Percentiles rank a stretch among this genome's conserved stretches.
phyloP scores from a whole-genome alignment of 2,329 filamentous ascomycete genomes.

The Penicillium sp. region DNA sequence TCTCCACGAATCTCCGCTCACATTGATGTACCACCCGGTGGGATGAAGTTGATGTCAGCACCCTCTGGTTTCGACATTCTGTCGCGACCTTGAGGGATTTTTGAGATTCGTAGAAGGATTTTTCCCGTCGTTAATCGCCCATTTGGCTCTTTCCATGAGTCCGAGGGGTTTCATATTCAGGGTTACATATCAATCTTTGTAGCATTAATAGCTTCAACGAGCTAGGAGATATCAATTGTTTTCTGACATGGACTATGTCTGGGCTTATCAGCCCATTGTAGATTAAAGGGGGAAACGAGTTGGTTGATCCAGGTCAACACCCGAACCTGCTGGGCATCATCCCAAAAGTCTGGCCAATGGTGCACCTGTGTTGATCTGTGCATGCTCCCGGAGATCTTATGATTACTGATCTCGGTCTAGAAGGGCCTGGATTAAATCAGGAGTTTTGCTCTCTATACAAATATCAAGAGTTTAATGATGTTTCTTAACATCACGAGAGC shows the following conservation, averaged over 20 bases:
- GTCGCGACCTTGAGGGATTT: slow-evolving; percentile 43
- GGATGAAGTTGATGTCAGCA: slow-evolving; percentile 43
- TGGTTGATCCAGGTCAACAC: no score
- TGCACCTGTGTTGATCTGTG: background rate
- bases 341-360: no score
- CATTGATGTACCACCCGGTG: slow-evolving; percentile 34
- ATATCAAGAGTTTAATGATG: background rate
- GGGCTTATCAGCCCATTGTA: background rate
- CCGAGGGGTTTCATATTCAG: slow-evolving; percentile 51
- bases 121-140: slow-evolving; percentile 52
- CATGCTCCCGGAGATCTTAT: background rate
- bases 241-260: background rate
- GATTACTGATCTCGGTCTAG: background rate
- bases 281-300: background rate
- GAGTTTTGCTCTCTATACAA: background rate
- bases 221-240: background rate
- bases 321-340: no score
- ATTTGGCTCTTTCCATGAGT: slow-evolving; percentile 47
- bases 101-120: slow-evolving; percentile 42
- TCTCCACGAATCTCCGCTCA: slow-evolving; percentile 41
- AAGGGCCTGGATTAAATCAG: background rate
- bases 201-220: background rate
- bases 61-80: slow-evolving; percentile 48
- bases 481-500: background rate
- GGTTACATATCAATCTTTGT: slow-evolving; percentile 39